These are phyloP conservation scores for Aspergillus olivimuriae DNA, from an alignment of 495 filamentous ascomycete species.

Conservation along the genomic window DNA sequence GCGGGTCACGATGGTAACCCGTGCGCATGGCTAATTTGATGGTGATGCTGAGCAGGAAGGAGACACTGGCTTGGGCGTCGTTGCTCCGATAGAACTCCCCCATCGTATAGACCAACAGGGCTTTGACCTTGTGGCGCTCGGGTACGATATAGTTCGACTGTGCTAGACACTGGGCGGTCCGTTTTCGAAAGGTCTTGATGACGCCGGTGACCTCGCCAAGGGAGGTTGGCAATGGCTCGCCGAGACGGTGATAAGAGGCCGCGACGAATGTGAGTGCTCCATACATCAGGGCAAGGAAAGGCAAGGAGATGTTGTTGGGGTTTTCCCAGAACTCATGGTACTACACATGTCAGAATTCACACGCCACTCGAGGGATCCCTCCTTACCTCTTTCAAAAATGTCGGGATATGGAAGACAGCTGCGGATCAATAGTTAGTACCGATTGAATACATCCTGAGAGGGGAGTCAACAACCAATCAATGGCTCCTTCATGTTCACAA, in stretches of 20 bases:
- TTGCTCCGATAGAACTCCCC: slow-evolving; percentile 30
- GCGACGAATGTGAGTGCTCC: slow-evolving; percentile 27
- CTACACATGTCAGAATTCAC: slow-evolving; percentile 3
- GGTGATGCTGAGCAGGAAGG: slow-evolving; percentile 31
- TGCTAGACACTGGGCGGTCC: slow-evolving; percentile 26
- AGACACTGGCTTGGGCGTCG: slow-evolving; percentile 31
- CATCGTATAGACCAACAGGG: slow-evolving; percentile 32
- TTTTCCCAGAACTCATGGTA: slow-evolving; percentile 33
- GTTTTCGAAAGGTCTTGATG: slow-evolving; percentile 15
- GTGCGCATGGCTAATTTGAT: slow-evolving; percentile 38
- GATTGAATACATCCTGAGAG: background rate
- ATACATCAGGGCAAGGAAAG: slow-evolving; percentile 35
- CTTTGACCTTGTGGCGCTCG: slow-evolving; percentile 29
- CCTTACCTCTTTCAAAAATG: slow-evolving; percentile 13
- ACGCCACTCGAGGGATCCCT: background rate
- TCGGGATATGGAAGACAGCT: slow-evolving; percentile 11
- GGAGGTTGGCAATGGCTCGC: slow-evolving; percentile 20
- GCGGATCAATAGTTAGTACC: background rate
- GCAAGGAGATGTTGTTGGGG: slow-evolving; percentile 24
- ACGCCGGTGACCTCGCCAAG: background rate
- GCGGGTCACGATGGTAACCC: slow-evolving; percentile 42
- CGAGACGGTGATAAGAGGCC: slow-evolving; percentile 22
- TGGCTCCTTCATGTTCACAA: slow-evolving; percentile 40
- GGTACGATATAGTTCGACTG: slow-evolving; percentile 30
- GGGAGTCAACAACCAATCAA: slow-evolving; percentile 21